A percentile compares a stretch with the other conserved stretches of the same genome.
These are phyloP conservation scores for Sarocladium strictum DNA, from an alignment of 2,329 filamentous ascomycete genomes.

Conservation along the genomic window DNA sequence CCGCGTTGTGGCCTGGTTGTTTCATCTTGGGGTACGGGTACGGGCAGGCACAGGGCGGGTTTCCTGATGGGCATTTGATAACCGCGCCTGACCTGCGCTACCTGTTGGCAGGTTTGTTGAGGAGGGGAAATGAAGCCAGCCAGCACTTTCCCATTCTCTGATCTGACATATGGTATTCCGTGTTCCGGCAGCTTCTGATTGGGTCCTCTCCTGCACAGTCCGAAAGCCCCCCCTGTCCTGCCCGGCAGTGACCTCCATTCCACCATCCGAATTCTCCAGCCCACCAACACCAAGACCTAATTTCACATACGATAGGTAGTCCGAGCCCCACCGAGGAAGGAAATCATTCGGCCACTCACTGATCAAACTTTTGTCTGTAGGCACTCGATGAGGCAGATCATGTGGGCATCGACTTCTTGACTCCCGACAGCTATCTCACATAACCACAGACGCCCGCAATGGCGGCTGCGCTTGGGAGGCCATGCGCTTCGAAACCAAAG, in stretches of 20 bases:
- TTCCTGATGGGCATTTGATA: neutral
- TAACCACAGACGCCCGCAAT: neutral
- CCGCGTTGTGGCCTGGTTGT: neutral
- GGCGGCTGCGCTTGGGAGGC: neutral
- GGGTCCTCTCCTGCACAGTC: neutral
- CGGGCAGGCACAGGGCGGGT: neutral
- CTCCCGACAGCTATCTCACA: neutral
- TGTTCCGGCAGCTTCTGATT: neutral
- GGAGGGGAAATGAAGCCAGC: neutral
- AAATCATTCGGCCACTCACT: neutral
- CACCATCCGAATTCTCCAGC: too few species aligned
- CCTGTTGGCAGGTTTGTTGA: neutral
- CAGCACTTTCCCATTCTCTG: neutral
- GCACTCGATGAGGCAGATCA: too few species aligned
- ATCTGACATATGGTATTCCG: neutral
- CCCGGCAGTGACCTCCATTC: neutral
- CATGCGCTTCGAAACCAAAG: neutral
- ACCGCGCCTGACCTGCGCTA: neutral
- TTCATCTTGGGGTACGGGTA: slow-evolving; percentile 4
- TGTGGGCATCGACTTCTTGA: neutral
- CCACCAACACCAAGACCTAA: too few species aligned
- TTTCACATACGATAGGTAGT: too few species aligned
- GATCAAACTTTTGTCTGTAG: neutral
- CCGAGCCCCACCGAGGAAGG: neutral
- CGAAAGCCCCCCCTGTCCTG: neutral